Evolutionary conservation across 2,329 filamentous ascomycete species (phyloP), one percentile per base, ranked within the genome.

Genomic region (Zymoseptoria passerinii): DNA sequence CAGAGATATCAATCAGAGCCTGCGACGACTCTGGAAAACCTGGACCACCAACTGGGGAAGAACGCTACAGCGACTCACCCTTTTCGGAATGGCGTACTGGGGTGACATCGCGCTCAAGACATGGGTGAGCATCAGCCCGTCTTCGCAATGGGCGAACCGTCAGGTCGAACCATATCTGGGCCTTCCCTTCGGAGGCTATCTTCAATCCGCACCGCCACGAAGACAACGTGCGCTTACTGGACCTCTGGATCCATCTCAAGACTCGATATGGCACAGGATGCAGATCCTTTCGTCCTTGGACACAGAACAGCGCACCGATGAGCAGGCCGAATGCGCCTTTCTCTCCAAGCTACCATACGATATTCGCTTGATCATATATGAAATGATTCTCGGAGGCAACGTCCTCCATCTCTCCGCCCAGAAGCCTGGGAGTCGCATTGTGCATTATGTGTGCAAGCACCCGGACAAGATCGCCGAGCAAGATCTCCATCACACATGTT

Each of bases 361-460:
- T 58, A 58, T 71, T 8, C 67, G 69, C 13, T 55, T 71, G 52
- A 67, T 71, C 40, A 70, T 71, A 18, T 71, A 71, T 55, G 70
- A 71, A 18, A 63, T 70, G 60, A 63, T 71, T 4, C 61, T 71
- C 8, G 69, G 69, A 19, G 63, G 64, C 10, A 64, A 61, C 48
- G 61, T 67, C 6, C 63, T 70, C 48, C 69, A 71, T 50, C 60
- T 71, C 27, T 64, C 63, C 9, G 67, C 61, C 19, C 61, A 59
- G 23, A 63, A 64, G n/a, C 60, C 59, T 27, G 63, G 63, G 40
- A 64, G 60, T 23, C 67, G 65, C 18, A 70, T 71, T 56, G 57
- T 63, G 19, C 65, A 67, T 54, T 57, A 66, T 56, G 60, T 65
- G 9, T 71, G 69, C 58, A 56, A 62, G 19, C 64, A 61, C 13